phyloP scores from a whole-genome alignment of 2,329 filamentous ascomycete genomes.

The Boeremia lycopersici region DNA sequence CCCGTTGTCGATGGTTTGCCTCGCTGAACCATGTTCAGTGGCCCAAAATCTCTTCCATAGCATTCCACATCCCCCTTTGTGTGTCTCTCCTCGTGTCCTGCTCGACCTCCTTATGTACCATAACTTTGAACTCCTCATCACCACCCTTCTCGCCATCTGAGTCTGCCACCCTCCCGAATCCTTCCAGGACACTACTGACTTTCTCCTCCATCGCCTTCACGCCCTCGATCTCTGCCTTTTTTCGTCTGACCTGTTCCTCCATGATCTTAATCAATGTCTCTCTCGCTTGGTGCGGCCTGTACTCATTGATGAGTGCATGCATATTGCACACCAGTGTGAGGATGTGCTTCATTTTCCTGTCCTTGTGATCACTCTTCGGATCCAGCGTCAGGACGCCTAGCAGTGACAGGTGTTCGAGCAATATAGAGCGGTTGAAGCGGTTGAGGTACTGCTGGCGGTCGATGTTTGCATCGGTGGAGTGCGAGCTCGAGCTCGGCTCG shows the following conservation, averaged over 20 bases:
- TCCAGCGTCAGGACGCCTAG: constrained; percentile 72
- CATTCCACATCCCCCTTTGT: constrained; percentile 46
- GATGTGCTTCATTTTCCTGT: constrained; percentile 77
- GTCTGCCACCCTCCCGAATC: constrained; percentile 56
- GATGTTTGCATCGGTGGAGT: constrained; percentile 47
- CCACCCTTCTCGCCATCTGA: constrained; percentile 17
- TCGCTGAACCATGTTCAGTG: constrained; percentile 12
- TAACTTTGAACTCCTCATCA: constrained; percentile 15
- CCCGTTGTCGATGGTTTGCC: no score
- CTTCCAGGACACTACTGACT: constrained; percentile 74
- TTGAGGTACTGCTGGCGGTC: constrained; percentile 69
- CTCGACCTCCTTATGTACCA: constrained; percentile 16
- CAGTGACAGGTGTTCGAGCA: constrained; percentile 89
- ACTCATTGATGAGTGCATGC: constrained; percentile 92
- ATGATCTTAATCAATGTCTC: constrained; percentile 87
- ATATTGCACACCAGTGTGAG: constrained; percentile 86
- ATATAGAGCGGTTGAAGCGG: constrained; percentile 78
- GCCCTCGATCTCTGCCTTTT: constrained; percentile 73
- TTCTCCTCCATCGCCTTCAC: constrained; percentile 72
- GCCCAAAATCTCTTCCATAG: constrained; percentile 43
- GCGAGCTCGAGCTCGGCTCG: constrained; percentile 56
- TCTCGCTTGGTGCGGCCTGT: constrained; percentile 88
- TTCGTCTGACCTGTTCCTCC: constrained; percentile 79
- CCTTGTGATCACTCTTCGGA: constrained; percentile 67
- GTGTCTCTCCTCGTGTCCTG: constrained; percentile 25